phyloP scores from a whole-genome alignment of 345 rosid genomes.

The Noccaea caerulescens region DNA sequence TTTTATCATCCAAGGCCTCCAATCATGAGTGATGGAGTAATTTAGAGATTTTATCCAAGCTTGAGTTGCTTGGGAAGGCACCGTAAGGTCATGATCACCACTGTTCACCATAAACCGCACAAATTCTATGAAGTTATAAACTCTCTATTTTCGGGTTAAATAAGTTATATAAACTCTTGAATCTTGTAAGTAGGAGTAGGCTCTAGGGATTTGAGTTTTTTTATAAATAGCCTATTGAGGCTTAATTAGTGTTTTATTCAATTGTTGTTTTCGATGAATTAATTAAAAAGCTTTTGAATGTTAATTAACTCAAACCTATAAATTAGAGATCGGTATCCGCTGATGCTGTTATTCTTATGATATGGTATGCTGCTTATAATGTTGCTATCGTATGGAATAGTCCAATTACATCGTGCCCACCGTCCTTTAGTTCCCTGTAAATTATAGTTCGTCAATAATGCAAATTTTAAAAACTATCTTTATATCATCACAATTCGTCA shows the following conservation, averaged over 20 bases:
- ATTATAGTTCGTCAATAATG: neutral
- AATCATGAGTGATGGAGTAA: slow-evolving; percentile 52
- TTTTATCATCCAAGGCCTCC: slow-evolving; percentile 56
- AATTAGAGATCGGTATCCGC: slow-evolving; percentile 30
- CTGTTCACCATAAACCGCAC: slow-evolving; percentile 32
- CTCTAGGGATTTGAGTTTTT: no score
- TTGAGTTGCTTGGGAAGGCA: slow-evolving; percentile 58
- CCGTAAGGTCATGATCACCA: slow-evolving; percentile 57
- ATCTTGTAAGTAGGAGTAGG: neutral
- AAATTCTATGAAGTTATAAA: neutral
- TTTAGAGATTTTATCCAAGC: slow-evolving; percentile 58
- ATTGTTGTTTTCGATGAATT: no score
- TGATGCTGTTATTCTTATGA: slow-evolving; percentile 24
- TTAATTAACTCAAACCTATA: slow-evolving; percentile 19
- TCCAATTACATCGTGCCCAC: slow-evolving; percentile 29
- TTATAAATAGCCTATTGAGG: no score
- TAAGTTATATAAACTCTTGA: neutral
- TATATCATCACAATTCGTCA: neutral
- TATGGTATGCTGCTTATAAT: slow-evolving; percentile 23
- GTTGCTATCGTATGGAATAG: slow-evolving; percentile 13
- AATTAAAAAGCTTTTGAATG: neutral
- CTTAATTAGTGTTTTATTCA: neutral
- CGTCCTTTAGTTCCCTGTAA: slow-evolving; percentile 31
- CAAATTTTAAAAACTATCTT: neutral
- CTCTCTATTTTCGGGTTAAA: no score